Percentiles rank a stretch among this genome's conserved stretches.
These are phyloP conservation scores for Leccinum uliginosum DNA, from an alignment of 768 basidiomycete genomes.

Conservation along the genomic window DNA sequence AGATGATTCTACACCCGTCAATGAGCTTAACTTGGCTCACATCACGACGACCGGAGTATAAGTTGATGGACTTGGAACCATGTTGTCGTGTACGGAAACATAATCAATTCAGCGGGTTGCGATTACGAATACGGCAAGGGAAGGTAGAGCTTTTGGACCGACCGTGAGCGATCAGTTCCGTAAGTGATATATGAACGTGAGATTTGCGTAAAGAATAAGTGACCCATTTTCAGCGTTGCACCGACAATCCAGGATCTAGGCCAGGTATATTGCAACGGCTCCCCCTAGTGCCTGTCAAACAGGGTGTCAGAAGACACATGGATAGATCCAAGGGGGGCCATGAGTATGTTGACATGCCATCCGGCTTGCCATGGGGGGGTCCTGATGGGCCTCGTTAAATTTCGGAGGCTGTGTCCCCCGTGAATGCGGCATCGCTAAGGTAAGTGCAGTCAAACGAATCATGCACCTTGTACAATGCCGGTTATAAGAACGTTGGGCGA, in stretches of 20 bases:
- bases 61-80: slow-evolving; percentile 6
- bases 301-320: slow-evolving; percentile 31
- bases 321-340: slow-evolving; percentile 13
- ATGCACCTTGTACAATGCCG: slow-evolving; percentile 28
- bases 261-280: slow-evolving; percentile 16
- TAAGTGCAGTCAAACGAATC: slow-evolving; percentile 17
- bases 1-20: slow-evolving; percentile 12
- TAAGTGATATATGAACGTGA: slow-evolving; percentile 35
- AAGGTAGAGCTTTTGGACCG: slow-evolving; percentile 11
- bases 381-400: slow-evolving; percentile 27
- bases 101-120: slow-evolving; percentile 8
- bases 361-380: slow-evolving; percentile 24
- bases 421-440: slow-evolving; percentile 37
- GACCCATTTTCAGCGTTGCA: slow-evolving; percentile 20
- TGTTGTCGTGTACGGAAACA: slow-evolving; percentile 8
- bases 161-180: slow-evolving; percentile 30
- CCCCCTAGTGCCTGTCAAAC: slow-evolving; percentile 28
- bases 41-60: slow-evolving; percentile 21
- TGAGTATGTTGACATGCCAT: slow-evolving; percentile 35
- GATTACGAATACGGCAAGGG: slow-evolving; percentile 24
- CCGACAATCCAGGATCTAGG: slow-evolving; percentile 32
- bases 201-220: slow-evolving; percentile 9
- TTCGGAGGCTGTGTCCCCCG: slow-evolving; percentile 29
- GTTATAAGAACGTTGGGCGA: slow-evolving; percentile 34
- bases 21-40: slow-evolving; percentile 20